Evolutionary conservation across 768 basidiomycete species (phyloP), one percentile per base, ranked within the genome.

Genomic region (Chiua virens): DNA sequence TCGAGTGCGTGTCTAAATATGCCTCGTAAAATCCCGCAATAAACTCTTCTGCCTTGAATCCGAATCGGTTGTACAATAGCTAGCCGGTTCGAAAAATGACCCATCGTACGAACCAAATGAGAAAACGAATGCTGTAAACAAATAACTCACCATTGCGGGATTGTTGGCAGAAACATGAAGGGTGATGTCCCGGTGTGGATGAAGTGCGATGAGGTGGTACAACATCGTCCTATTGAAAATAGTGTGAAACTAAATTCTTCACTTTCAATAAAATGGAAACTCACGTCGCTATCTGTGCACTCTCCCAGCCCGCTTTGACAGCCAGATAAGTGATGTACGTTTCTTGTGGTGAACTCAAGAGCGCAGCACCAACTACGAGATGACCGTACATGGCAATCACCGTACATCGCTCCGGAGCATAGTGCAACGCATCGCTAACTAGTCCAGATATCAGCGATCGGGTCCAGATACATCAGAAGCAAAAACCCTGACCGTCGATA

Each of bases 21-120:
- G 85, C 77, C 39, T 88, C 85, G 57, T 92, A 92, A 60, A 92
- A 92, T 18, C 86, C 87, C 20, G 80, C 82, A 20, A 92, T 77
- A 52, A 91, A 91, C 62, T 87, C 88, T 68, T 92, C 89, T 0
- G 87, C 86, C 58, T 92, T 92, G 76, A 92, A 91, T 23, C 90
- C 89, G 59, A 92, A 91, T 44, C 82, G 84, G 55, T 92, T 92
- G 69, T 92, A 92, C 17, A 92, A 67, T 5, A 91, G 70, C 89
- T 90, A 8, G 9, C 28, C 23, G 22, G 17, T 45, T 34, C 44
- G 39, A 27, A 7, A 2, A 23, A 20, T 35, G 22, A 53, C 2
- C 32, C 51, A 30, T 17, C 42, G 18, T 55, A 13, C 36, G 21
- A 3, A n/a, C 13, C 4, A 45, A 15, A 34, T 32, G 36, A 25